Evolutionary conservation across 352 stramenopile genomes (phyloP).

Genomic region (Phytophthora gonapodyides): DNA sequence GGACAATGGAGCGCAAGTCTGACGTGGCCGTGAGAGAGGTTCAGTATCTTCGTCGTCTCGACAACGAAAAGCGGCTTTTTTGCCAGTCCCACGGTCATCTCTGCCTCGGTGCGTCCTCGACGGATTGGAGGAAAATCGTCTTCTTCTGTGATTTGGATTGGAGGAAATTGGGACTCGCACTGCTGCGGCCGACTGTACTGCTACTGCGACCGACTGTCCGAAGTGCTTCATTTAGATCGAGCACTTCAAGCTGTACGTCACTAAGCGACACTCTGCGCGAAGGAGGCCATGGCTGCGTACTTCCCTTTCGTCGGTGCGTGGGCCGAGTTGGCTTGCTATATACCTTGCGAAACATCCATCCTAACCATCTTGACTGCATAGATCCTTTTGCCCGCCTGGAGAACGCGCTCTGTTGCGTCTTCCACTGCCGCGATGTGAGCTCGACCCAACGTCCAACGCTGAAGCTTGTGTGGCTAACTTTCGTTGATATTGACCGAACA

Average conservation of each 20-base stretch:
- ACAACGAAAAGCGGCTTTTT: conserved; percentile 20
- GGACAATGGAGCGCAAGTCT: background rate
- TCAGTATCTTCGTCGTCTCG: conserved; percentile 4
- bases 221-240: background rate
- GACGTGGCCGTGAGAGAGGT: conserved; percentile 4
- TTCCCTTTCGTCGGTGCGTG: conserved; percentile 46
- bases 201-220: conserved; percentile 14
- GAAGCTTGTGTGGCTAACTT: too few relatives aligned
- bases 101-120: conserved; percentile 19
- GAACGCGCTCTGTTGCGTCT: conserved; percentile 36
- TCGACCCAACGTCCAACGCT: background rate
- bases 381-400: conserved; percentile 35
- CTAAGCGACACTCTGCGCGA: background rate
- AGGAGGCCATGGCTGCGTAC: conserved; percentile 29
- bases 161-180: conserved; percentile 2
- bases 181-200: background rate
- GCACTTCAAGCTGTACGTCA: conserved; percentile 11
- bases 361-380: conserved; percentile 12
- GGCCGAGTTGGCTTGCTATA: background rate
- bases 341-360: background rate
- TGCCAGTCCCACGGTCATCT: conserved; percentile 13
- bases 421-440: conserved; percentile 15
- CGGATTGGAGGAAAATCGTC: conserved; percentile 11
- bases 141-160: background rate
- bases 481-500: background rate